Evolutionary conservation across 2,329 filamentous ascomycete species (phyloP).

Genomic region (Plenodomus lindquistii): DNA sequence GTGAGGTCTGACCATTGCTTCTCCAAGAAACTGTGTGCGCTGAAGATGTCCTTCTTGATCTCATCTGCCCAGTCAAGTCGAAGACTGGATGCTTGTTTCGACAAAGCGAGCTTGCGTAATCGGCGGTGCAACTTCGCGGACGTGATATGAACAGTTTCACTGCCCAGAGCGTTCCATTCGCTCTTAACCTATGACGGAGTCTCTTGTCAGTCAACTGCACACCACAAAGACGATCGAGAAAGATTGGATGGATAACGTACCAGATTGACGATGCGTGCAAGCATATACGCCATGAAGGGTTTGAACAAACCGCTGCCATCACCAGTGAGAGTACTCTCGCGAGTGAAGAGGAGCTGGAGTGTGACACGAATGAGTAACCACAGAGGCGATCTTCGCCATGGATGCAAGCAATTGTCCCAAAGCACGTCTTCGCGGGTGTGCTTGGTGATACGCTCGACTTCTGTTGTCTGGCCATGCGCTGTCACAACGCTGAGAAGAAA

Average conservation of each 20-base stretch:
- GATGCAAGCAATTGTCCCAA: constrained; percentile 44
- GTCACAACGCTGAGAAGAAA: constrained; percentile 50
- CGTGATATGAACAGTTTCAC: constrained; percentile 14
- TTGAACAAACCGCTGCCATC: constrained; percentile 51
- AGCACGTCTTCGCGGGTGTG: constrained; percentile 60
- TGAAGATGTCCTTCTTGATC: constrained; percentile 2
- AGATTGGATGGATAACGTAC: not conserved
- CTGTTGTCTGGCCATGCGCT: constrained; percentile 40
- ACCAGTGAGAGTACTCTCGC: constrained; percentile 19
- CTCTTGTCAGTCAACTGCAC: not conserved
- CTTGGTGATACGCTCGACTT: constrained; percentile 50
- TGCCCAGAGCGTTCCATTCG: constrained; percentile 5
- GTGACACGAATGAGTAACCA: constrained; percentile 61
- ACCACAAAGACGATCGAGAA: constrained; percentile 21
- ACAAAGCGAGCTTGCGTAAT: constrained; percentile 25
- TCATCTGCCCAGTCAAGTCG: constrained; percentile 5
- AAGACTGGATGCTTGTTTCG: constrained; percentile 7
- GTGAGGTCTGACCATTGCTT: constrained; percentile 12
- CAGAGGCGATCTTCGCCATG: constrained; percentile 58
- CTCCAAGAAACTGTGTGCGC: constrained; percentile 12
- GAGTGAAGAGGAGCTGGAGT: constrained; percentile 46
- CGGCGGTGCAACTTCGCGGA: constrained; percentile 27
- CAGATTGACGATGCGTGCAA: constrained; percentile 47
- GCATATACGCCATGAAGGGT: constrained; percentile 54
- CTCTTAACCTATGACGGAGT: not conserved